A percentile compares a stretch with the other conserved stretches of the same genome.
Conservation (phyloP, 2,329 filamentous ascomycete genomes). For the Mariannaea sp. region DNA sequence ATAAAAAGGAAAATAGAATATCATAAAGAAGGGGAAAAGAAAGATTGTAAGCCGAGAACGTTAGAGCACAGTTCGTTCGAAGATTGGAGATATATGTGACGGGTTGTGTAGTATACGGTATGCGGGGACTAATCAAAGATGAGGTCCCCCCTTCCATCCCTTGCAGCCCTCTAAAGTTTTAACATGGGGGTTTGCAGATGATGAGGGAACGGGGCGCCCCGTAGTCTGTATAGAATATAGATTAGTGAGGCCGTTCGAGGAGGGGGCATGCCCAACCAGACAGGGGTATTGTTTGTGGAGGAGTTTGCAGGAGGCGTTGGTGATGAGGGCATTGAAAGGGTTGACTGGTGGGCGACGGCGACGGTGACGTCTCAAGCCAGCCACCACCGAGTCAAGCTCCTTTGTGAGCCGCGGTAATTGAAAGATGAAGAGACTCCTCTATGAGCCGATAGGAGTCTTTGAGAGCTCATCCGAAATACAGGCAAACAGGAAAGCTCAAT, state of each 20-base stretch:
- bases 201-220: not conserved
- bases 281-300: conserved; percentile 12
- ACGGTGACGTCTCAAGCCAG: conserved; percentile 10
- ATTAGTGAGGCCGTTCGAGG: conserved; percentile 6
- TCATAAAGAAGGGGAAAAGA: too few relatives aligned
- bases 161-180: not conserved
- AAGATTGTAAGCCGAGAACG: too few relatives aligned
- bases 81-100: too few relatives aligned
- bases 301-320: conserved; percentile 7
- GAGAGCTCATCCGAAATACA: too few relatives aligned
- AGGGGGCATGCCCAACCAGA: conserved; percentile 13
- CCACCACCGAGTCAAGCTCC: too few relatives aligned
- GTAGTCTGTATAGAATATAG: too few relatives aligned
- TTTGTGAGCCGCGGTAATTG: too few relatives aligned
- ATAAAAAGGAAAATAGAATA: not conserved
- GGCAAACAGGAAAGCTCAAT: too few relatives aligned
- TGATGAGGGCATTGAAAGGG: not conserved
- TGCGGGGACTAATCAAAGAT: conserved; percentile 4
- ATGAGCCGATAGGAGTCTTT: too few relatives aligned
- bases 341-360: conserved; percentile 4
- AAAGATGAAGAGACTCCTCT: too few relatives aligned
- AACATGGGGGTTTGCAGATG: not conserved
- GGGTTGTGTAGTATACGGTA: too few relatives aligned
- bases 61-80: not conserved
- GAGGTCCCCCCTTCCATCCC: not conserved